These are phyloP conservation scores for Boletus rufocinnamomeus DNA, from an alignment of 768 basidiomycete genomes.

Conservation along the genomic window DNA sequence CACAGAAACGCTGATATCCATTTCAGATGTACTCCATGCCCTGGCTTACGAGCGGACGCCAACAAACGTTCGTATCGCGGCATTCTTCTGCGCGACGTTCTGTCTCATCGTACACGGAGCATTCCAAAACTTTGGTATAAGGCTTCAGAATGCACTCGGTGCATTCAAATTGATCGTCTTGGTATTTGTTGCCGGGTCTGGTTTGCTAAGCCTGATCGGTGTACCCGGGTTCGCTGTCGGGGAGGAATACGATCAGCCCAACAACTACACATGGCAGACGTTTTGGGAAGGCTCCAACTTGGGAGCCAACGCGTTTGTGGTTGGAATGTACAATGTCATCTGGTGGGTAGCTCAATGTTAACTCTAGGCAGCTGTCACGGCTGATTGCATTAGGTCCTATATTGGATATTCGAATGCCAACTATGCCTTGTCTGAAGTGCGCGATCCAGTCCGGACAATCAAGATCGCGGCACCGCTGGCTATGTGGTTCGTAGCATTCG, in stretches of 20 bases:
- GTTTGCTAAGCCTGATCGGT: conserved; percentile 51
- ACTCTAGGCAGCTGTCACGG: no score
- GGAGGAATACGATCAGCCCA: conserved; percentile 52
- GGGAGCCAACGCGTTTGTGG: no score
- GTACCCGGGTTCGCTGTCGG: conserved; percentile 51
- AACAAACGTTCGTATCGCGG: conserved; percentile 52
- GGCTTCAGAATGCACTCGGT: conserved; percentile 64
- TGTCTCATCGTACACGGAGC: conserved; percentile 59
- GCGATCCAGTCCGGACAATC: no score
- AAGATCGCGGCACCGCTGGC: no score
- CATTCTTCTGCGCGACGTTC: conserved; percentile 56
- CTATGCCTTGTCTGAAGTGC: no score
- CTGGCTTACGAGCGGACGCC: conserved; percentile 47
- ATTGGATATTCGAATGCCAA: no score
- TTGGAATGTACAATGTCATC: no score
- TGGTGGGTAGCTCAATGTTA: no score
- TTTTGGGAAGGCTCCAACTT: no score
- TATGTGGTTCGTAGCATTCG: no score
- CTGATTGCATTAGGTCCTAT: no score
- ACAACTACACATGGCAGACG: conserved; percentile 63
- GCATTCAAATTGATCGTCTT: conserved; percentile 62
- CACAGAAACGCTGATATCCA: neutral
- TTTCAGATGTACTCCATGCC: conserved; percentile 59
- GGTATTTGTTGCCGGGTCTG: conserved; percentile 50
- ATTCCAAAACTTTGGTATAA: conserved; percentile 54